Base-by-base conservation (phyloP, 1,139 yeast species). In the Magnusiomyces magnusii region DNA sequence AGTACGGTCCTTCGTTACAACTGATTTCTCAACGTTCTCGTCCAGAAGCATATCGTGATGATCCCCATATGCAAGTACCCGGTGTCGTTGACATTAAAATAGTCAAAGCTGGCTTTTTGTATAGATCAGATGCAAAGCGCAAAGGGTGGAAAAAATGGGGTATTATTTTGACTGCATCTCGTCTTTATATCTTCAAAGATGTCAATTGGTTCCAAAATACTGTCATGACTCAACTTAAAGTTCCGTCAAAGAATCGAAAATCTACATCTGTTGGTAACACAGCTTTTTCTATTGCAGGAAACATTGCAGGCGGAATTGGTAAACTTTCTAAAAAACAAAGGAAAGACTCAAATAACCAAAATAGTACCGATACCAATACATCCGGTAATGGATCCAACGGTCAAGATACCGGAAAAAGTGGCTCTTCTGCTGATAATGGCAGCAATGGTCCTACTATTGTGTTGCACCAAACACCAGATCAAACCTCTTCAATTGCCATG, bases 131-230 rank as follows among this genome's bases (percentile, higher is more conserved):
- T 59, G 70, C 70, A 5, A 72, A 72, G 61, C 68, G 73, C 41
- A 72, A 68, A 54, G 64, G 66, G 5, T 75, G 76, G 76, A 68
- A 70, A 31, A 76, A 74, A 59, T 75, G 77, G 76, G 79, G 79
- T 3, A 76, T 75, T 0, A 68, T 76, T 25, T 62, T 76, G 49
- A 76, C 80, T 0, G 71, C 74, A 1, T 73, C 78, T 5, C 74
- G 74, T 58, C 68, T 77, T 2, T 76, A 76, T 58, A 65, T 76
- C 44, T 76, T 76, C 65, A 74, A 75, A 59, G 76, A 76, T 59
- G 69, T 69, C 2, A 61, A 68, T 1, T 75, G 79, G 78, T 69
- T 76, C 54, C 67, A 70, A 56, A 63, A 67, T 10, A 57, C 54
- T 27, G 59, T 69, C 25, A 57, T 70, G 63, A 58, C 49, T 13